phyloP scores from a whole-genome alignment of 2,329 filamentous ascomycete species.

The Aureobasidium leucospermi region DNA sequence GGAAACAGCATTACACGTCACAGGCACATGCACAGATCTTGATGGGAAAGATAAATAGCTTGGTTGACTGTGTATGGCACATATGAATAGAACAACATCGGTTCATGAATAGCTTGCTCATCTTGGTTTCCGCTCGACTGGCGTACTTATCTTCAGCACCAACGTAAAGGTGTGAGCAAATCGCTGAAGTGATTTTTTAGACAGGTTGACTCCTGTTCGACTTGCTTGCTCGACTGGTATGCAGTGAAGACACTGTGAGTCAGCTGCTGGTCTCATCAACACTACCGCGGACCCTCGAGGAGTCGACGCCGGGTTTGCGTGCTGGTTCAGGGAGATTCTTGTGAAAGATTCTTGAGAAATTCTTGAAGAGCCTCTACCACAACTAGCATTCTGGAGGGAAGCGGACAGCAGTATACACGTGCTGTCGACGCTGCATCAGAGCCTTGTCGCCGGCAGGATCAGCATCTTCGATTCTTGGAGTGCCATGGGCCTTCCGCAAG shows the following conservation, averaged over 20 bases:
- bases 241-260: background rate
- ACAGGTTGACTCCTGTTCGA: constrained; percentile 10
- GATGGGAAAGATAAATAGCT: background rate
- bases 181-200: constrained; percentile 11
- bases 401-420: background rate
- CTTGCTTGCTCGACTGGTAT: background rate
- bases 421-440: background rate
- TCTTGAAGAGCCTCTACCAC: background rate
- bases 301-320: background rate
- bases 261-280: background rate
- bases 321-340: background rate
- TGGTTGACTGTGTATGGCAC: too few species aligned
- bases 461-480: background rate
- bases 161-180: constrained; percentile 10
- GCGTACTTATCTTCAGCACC: constrained; percentile 11
- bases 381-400: background rate
- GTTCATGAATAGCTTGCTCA: background rate
- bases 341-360: background rate
- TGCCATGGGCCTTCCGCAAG: background rate
- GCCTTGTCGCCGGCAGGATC: background rate
- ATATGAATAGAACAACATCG: too few species aligned
- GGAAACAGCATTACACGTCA: background rate
- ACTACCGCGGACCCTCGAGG: background rate
- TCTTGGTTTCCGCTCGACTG: constrained; percentile 11
- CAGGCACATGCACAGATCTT: background rate